phyloP scores from a whole-genome alignment of 495 filamentous ascomycete genomes.

The Pseudomonodictys pantanalensis region DNA sequence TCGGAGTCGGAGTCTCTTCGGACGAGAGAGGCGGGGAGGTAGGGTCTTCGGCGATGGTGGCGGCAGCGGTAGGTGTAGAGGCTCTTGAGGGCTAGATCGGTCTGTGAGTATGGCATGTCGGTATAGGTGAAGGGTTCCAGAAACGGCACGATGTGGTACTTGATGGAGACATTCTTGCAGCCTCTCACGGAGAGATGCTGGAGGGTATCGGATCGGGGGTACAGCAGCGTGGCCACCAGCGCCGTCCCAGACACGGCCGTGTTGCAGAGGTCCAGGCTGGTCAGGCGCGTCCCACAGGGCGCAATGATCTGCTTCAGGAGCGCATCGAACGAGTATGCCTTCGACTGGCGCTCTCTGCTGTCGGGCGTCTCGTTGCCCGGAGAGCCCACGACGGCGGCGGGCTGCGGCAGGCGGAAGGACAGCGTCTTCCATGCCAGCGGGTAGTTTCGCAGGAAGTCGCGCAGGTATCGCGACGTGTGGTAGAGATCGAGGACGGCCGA shows the following conservation, averaged over 20 bases:
- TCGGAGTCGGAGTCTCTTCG: conserved; percentile 61
- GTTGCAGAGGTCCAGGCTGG: conserved; percentile 58
- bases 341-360: conserved; percentile 49
- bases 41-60: conserved; percentile 58
- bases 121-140: conserved; percentile 36
- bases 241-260: conserved; percentile 59
- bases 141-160: conserved; percentile 62
- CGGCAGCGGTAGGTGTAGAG: conserved; percentile 61
- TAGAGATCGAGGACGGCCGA: conserved; percentile 56
- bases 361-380: conserved; percentile 39
- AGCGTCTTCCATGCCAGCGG: conserved; percentile 61
- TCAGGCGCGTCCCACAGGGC: conserved; percentile 56
- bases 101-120: conserved; percentile 46
- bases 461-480: conserved; percentile 55
- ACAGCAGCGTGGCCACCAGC: conserved; percentile 53
- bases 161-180: conserved; percentile 65
- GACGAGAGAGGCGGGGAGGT: conserved; percentile 54
- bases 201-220: conserved; percentile 52
- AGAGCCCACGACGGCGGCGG: conserved; percentile 24
- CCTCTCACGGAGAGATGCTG: conserved; percentile 61
- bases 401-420: conserved; percentile 56
- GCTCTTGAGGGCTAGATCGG: conserved; percentile 56
- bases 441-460: conserved; percentile 54
- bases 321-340: conserved; percentile 56
- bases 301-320: conserved; percentile 55